These are phyloP conservation scores for Drechslera avenae DNA, from an alignment of 2,329 filamentous ascomycete species.

Conservation along the genomic window DNA sequence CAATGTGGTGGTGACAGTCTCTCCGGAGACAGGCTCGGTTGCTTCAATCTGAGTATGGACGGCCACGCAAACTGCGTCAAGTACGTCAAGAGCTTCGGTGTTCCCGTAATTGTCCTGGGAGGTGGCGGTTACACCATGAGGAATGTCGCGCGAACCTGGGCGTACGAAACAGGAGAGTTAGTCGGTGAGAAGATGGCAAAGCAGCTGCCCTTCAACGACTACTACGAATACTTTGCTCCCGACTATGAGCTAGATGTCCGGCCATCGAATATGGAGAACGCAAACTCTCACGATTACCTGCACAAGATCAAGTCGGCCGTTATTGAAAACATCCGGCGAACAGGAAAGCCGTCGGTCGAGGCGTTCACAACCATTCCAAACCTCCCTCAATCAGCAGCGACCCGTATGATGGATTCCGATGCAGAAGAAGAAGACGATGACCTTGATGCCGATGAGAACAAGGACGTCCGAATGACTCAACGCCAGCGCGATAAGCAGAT, in stretches of 20 bases:
- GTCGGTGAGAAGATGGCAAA: conserved; percentile 81
- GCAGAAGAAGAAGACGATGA: conserved; percentile 68
- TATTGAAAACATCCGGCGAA: conserved; percentile 69
- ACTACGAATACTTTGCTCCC: conserved; percentile 80
- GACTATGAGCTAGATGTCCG: conserved; percentile 73
- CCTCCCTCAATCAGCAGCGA: conserved; percentile 51
- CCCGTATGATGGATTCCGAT: conserved; percentile 66
- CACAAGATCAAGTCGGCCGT: conserved; percentile 70
- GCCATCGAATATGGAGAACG: conserved; percentile 74
- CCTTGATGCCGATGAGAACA: conserved; percentile 82
- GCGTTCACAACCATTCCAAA: conserved; percentile 62
- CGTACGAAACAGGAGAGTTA: conserved; percentile 74
- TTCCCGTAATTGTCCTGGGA: conserved; percentile 68
- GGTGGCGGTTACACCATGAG: conserved; percentile 74
- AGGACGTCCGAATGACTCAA: conserved; percentile 81
- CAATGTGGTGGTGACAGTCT: conserved; percentile 72
- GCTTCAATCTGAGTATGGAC: conserved; percentile 73
- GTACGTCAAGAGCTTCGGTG: conserved; percentile 69
- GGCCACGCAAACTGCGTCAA: conserved; percentile 73
- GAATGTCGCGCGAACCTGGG: conserved; percentile 67
- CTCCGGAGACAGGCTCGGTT: conserved; percentile 69
- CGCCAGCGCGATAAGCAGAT: conserved; percentile 81
- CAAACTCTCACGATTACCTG: conserved; percentile 70
- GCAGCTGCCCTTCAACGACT: conserved; percentile 93
- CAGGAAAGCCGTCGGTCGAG: conserved; percentile 61